phyloP scores from a whole-genome alignment of 139 green algal genomes.

The Tetradesmus lagerheimii region DNA sequence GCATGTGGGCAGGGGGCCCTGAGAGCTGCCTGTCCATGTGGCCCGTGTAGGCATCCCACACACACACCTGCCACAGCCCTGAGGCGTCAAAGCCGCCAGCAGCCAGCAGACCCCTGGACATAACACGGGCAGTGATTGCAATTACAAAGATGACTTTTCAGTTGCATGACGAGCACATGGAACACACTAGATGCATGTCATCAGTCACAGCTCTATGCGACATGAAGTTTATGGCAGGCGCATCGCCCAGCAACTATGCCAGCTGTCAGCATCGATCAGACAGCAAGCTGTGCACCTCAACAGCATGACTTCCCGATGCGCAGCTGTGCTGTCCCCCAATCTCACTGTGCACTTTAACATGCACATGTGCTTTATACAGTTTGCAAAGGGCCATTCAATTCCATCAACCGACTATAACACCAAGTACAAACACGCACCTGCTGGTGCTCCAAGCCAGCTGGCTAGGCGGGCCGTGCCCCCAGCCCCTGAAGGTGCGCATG shows the following conservation, averaged over 20 bases:
- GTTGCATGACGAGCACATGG: neutral
- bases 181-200: neutral
- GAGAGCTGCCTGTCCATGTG: slow-evolving; percentile 22
- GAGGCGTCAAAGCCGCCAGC: neutral
- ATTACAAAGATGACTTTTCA: neutral
- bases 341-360: too few species aligned
- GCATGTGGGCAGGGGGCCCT: slow-evolving; percentile 34
- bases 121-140: neutral
- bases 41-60: slow-evolving; percentile 31
- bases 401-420: too few species aligned
- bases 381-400: too few species aligned
- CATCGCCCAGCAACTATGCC: neutral
- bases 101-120: slow-evolving; percentile 40
- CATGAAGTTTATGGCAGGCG: neutral
- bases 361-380: too few species aligned
- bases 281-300: neutral
- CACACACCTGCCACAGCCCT: neutral
- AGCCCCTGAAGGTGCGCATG: slow-evolving; percentile 23
- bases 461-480: neutral
- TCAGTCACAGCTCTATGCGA: neutral
- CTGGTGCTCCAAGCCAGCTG: slow-evolving; percentile 44
- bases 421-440: too few species aligned
- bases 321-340: too few species aligned
- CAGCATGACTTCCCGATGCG: neutral
- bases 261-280: neutral